Evolutionary conservation across 805 yeast genomes (phyloP).

Genomic region (Candida yuanshanica): DNA sequence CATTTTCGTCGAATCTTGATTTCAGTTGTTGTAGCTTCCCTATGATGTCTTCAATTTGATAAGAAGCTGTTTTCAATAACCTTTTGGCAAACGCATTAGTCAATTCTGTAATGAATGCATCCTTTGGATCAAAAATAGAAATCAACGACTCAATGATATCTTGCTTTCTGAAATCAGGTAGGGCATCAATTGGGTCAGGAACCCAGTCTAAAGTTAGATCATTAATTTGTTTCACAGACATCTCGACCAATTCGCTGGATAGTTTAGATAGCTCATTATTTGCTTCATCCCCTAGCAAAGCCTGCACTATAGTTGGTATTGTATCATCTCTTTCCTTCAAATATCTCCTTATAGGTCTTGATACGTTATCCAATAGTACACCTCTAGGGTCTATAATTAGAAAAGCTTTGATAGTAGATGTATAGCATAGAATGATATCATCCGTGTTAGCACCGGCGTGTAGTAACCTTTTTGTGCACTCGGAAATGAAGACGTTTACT

Average conservation of each 20-base stretch:
- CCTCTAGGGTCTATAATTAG: slow-evolving; percentile 81
- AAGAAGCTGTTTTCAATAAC: slow-evolving; percentile 35
- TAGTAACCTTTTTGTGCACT: slow-evolving; percentile 43
- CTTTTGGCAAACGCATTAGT: slow-evolving; percentile 52
- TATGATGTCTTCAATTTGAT: slow-evolving; percentile 34
- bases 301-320: slow-evolving; percentile 61
- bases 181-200: slow-evolving; percentile 87
- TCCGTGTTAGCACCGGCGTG: slow-evolving; percentile 81
- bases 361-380: slow-evolving; percentile 70
- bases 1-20: slow-evolving; percentile 58
- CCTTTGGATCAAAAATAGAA: slow-evolving; percentile 67
- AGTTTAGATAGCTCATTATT: slow-evolving; percentile 41
- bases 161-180: slow-evolving; percentile 71
- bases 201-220: slow-evolving; percentile 46
- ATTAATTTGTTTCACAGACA: slow-evolving; percentile 14
- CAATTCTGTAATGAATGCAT: slow-evolving; percentile 60
- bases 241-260: slow-evolving; percentile 41
- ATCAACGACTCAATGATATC: slow-evolving; percentile 70
- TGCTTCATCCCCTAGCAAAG: slow-evolving; percentile 44
- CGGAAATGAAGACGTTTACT: slow-evolving; percentile 42
- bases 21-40: slow-evolving; percentile 49
- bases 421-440: slow-evolving; percentile 63
- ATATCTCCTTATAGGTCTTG: slow-evolving; percentile 68
- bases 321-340: slow-evolving; percentile 72
- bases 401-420: slow-evolving; percentile 66